Base-by-base conservation (phyloP, 2,329 filamentous ascomycete species). In the Teratosphaeria pseudoeucalypti region DNA sequence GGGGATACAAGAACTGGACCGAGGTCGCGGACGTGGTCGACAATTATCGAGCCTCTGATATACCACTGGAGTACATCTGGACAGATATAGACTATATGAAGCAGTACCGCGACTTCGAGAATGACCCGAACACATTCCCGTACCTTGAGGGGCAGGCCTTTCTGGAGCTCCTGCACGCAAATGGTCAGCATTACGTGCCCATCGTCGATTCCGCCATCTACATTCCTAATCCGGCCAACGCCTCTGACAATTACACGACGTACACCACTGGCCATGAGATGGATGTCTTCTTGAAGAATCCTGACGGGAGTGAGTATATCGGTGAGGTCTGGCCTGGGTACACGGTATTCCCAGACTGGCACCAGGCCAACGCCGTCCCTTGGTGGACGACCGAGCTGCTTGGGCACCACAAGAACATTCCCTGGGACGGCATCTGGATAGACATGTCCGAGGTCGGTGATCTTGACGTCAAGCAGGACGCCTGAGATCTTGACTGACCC, bases 1-100 rank as follows among this genome's bases (percentile, higher is more conserved):
- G 89, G 85, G 90, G 90, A 0, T 94, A 94, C 71, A 76, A 80
- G 47, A 90, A 89, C 66, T 90, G 87, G 84, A 81, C 82, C 1
- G 79, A 83, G 32, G 69, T 90, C 2, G 80, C 86, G 63, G 81
- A 81, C 63, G 78, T 83, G 11, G 76, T 82, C 34, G 73, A 80
- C 70, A 59, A 54, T 7, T 53, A 57, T 34, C 56, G 56, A 27
- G 75, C 74, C 23, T 83, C 82, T 60, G 73, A 77, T 34, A 85
- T 85, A 58, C 83, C 82, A 0, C 72, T 85, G 1, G 80, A 83
- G 65, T 79, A 73, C 0, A 72, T 79, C 34, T 79, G 77, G 16
- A 73, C 7, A 10, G 75, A 77, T 56, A 77, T 77, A 47, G 75
- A 76, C 47, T 75, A 54, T 58, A 85, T 85, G 83, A 79, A 82